A percentile compares a stretch with the other conserved stretches of the same genome.
Evolutionary conservation across 2,329 filamentous ascomycete species (phyloP).

Genomic region (Xylaria arbuscula): DNA sequence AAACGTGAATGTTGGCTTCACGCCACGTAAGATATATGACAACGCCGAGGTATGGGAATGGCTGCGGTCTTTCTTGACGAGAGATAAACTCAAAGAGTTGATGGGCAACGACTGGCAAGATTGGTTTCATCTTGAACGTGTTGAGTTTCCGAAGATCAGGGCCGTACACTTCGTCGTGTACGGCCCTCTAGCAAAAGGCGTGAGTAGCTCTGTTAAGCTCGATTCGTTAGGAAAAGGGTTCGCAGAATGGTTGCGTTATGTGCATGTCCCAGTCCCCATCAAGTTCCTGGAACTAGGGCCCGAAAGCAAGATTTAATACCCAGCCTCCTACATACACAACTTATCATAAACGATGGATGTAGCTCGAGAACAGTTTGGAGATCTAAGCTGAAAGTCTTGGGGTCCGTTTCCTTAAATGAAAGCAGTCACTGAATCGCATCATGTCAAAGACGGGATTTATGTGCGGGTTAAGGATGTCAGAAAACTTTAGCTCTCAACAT

Average conservation of each 20-base stretch:
- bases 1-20: constrained; percentile 49
- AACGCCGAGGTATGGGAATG: constrained; percentile 54
- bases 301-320: constrained; percentile 24
- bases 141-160: constrained; percentile 58
- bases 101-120: constrained; percentile 58
- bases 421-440: not conserved
- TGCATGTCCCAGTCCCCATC: constrained; percentile 40
- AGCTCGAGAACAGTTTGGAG: not conserved
- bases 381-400: not conserved
- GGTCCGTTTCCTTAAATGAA: not conserved
- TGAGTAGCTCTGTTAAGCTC: constrained; percentile 60
- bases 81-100: constrained; percentile 51
- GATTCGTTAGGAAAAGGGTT: constrained; percentile 65
- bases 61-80: constrained; percentile 53
- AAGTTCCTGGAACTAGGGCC: constrained; percentile 20
- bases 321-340: not conserved
- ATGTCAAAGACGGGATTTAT: no score
- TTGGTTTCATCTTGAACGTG: constrained; percentile 56
- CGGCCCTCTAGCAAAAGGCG: constrained; percentile 56
- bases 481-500: no score
- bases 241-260: constrained; percentile 40
- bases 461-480: no score
- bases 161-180: constrained; percentile 65
- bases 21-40: constrained; percentile 55
- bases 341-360: not conserved